Base-by-base conservation (phyloP, 1,139 yeast genomes). In the Hansenula sp. region DNA sequence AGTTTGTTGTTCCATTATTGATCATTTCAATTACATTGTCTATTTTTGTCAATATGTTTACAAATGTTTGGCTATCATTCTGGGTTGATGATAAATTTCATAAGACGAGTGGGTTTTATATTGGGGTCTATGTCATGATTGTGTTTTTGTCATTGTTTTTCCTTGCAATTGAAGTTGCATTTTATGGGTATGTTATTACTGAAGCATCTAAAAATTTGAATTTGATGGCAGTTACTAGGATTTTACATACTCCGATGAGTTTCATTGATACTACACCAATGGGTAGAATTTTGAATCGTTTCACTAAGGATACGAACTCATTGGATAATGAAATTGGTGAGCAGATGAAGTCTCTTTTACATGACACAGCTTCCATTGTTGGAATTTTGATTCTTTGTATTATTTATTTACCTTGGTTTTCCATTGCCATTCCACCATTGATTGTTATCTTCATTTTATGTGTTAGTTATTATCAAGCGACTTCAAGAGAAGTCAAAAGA, bases 401-500 rank as follows among this genome's bases (percentile, higher is more conserved):
- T 41, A 70, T 81, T 53, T 86, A 85, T 60, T 70, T 86, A 47
- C 95, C 93, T 13, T 85, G 85, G 82, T 73, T 80, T 62, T 88
- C 87, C 4, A 74, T 82, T 57, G 85, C 91, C 0, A 75, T 86
- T 21, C 82, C 85, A 11, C 70, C 80, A 38, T 61, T 86, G 43
- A 54, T 69, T 0, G 45, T 76, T 8, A 45, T 76, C 19, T 74
- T 77, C 46, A 62, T 79, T 10, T 60, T 73, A n/a, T 66, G 82
- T 44, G 74, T 87, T 1, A 70, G 74, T 45, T 84, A 72, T 58
- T 87, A 84, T 58, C 88, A 87, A 58, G 83, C 80, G 44, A 79
- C 90, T n/a, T 82, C 91, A 12, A 76, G 95, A 61, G 96, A 89
- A 61, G 68, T 89, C 50, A 89, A 89, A 63, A 78, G 96, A 55